A percentile compares a stretch with the other conserved stretches of the same genome.
phyloP scores from a whole-genome alignment of 805 yeast species.

The Yamadazyma phyllophila region DNA sequence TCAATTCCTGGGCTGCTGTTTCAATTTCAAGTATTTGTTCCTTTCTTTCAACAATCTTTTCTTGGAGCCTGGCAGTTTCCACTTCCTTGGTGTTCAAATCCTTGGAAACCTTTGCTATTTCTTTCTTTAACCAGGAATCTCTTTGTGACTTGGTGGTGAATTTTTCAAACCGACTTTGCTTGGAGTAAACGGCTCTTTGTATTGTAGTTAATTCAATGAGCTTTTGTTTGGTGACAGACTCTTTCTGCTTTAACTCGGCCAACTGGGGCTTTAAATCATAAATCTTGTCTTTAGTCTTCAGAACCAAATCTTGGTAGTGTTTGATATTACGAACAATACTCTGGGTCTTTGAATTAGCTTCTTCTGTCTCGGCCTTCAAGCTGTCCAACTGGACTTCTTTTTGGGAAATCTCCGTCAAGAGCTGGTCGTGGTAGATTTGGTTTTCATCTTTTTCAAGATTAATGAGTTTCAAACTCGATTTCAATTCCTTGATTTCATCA shows the following conservation, averaged over 20 bases:
- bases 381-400: conserved; percentile 47
- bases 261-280: conserved; percentile 40
- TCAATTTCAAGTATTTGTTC: conserved; percentile 22
- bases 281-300: conserved; percentile 37
- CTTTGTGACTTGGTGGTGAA: conserved; percentile 58
- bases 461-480: conserved; percentile 49
- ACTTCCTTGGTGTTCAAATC: conserved; percentile 26
- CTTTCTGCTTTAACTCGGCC: conserved; percentile 36
- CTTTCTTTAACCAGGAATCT: conserved; percentile 60
- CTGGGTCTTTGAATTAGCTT: conserved; percentile 28
- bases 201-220: conserved; percentile 44
- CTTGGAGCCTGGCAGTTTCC: conserved; percentile 22
- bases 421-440: conserved; percentile 48
- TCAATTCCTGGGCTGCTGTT: conserved; percentile 15
- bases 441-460: conserved; percentile 57
- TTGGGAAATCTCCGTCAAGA: conserved; percentile 48
- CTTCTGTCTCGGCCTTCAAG: conserved; percentile 32
- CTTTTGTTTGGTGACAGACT: conserved; percentile 36
- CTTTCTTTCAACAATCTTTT: conserved; percentile 19
- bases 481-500: conserved; percentile 44
- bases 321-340: conserved; percentile 19
- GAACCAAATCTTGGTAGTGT: conserved; percentile 27
- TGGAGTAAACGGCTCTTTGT: conserved; percentile 62
- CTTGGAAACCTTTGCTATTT: conserved; percentile 40
- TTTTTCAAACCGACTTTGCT: conserved; percentile 65